Evolutionary conservation across 2,329 filamentous ascomycete species (phyloP), one percentile per base, ranked within the genome.

Genomic region (Colletotrichum phormii): DNA sequence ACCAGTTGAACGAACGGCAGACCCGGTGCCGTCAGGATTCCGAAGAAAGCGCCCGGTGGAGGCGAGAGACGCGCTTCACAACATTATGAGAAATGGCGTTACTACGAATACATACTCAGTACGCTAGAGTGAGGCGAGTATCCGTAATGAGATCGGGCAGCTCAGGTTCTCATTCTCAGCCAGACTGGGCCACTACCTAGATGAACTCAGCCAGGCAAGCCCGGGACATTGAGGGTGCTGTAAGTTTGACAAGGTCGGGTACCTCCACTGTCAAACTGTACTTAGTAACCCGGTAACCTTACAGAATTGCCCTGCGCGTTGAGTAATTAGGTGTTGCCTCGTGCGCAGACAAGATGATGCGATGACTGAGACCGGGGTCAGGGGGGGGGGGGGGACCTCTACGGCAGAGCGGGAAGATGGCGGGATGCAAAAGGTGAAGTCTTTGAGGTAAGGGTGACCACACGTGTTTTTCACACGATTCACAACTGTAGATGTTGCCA

Each of bases 31-130:
- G 22, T 33, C 54, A 66, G 54, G 54, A 57, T 65, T 49, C 35
- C 55, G 37, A 35, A 58, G 31, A 13, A 18, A 60, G 46, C 61
- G 61, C 46, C 61, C 15, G 46, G 61, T 51, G 60, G 60, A 63
- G 42, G 60, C 42, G 42, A 53, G 42, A 51, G 42, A 22, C 18
- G 18, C 42, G 42, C 42, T n/a, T 49, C 42, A 49, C 8, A 49
- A 49, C 42, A 46, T 13, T 7, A 13, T 31, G 37, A 46, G 26
- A 42, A 61, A 61, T 37, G 33, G 58, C 37, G 22, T 22, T 13
- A 22, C 26, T 29, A 29, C 24, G 3, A 26, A 26, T 26, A 26
- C 26, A 29, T 29, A 29, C 26, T 4, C 26, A 29, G 26, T 29
- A 29, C 26, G 2, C 4, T 29, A 29, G 58, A n/a, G 35, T 46